phyloP scores from a whole-genome alignment of 208 protist genomes.

The Trypanosoma lewisi region DNA sequence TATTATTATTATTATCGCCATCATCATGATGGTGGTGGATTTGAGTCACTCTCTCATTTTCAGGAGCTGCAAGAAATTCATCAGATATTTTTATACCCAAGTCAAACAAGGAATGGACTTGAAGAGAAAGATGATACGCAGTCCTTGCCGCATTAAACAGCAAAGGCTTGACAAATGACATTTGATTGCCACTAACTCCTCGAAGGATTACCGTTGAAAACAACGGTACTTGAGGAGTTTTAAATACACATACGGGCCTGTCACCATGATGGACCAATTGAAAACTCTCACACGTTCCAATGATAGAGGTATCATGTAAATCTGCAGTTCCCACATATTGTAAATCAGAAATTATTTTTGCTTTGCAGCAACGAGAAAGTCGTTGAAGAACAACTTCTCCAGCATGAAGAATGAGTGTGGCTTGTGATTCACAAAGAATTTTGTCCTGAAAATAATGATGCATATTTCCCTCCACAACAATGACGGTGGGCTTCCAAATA shows the following conservation, averaged over 20 bases:
- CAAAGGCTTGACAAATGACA: constrained; percentile 18
- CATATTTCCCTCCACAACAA: constrained; percentile 74
- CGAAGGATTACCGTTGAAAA: constrained; percentile 29
- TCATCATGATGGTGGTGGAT: not conserved
- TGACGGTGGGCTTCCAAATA: constrained; percentile 55
- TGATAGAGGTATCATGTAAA: constrained; percentile 30
- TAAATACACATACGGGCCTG: constrained; percentile 25
- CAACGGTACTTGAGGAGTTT: constrained; percentile 16
- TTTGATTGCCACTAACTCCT: constrained; percentile 7
- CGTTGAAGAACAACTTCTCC: constrained; percentile 35
- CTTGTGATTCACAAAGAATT: constrained; percentile 38
- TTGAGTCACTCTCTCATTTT: too few species aligned
- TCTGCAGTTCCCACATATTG: constrained; percentile 56
- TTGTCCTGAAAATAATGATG: constrained; percentile 71
- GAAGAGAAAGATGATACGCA: constrained; percentile 28
- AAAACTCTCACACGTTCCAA: constrained; percentile 48
- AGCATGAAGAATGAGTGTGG: constrained; percentile 59
- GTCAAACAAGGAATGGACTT: constrained; percentile 27
- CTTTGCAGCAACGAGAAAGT: constrained; percentile 48
- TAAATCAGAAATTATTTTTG: constrained; percentile 53
- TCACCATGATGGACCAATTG: constrained; percentile 39
- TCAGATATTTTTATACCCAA: constrained; percentile 14
- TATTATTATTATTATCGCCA: not conserved
- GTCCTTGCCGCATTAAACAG: constrained; percentile 17
- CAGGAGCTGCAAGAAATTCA: too few species aligned